These are phyloP conservation scores for Lecanicillium sp. DNA, from an alignment of 2,329 filamentous ascomycete genomes.

Conservation along the genomic window DNA sequence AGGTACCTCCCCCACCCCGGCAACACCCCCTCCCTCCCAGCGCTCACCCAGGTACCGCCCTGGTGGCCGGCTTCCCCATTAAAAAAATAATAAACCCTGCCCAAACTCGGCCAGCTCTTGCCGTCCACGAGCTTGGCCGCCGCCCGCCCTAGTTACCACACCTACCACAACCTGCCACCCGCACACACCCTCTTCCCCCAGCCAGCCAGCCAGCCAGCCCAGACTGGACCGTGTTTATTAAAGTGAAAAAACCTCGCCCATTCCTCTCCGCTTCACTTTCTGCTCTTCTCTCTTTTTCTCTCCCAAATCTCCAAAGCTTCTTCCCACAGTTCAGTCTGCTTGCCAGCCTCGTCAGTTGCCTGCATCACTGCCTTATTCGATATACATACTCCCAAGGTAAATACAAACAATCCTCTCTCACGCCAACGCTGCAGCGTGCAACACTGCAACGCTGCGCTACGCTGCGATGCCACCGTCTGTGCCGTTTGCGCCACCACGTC, in stretches of 20 bases:
- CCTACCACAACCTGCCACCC: too few relatives aligned
- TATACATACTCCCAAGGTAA: conserved; percentile 10
- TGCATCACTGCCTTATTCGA: conserved; percentile 5
- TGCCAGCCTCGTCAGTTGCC: conserved; percentile 9
- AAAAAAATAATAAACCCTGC: conserved; percentile 8
- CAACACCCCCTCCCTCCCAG: neutral
- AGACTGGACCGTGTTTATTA: conserved; percentile 6
- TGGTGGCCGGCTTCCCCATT: conserved; percentile 8
- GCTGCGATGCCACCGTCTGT: neutral
- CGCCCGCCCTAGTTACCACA: too few relatives aligned
- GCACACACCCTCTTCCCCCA: neutral
- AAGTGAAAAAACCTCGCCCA: conserved; percentile 9
- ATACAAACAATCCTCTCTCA: too few relatives aligned
- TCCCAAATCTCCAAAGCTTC: conserved; percentile 12
- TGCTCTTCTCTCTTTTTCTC: conserved; percentile 6
- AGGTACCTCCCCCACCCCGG: too few relatives aligned
- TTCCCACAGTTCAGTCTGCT: conserved; percentile 10
- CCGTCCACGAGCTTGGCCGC: conserved; percentile 11
- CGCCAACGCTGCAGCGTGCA: too few relatives aligned
- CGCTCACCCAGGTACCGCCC: too few relatives aligned
- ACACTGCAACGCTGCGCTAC: neutral
- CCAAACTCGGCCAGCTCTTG: conserved; percentile 11
- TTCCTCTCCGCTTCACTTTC: conserved; percentile 6
- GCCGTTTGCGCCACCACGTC: neutral
- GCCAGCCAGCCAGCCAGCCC: conserved; percentile 2